Evolutionary conservation across 1,139 yeast species (phyloP), one percentile per base, ranked within the genome.

Genomic region (Meyerozyma smithsonii): DNA sequence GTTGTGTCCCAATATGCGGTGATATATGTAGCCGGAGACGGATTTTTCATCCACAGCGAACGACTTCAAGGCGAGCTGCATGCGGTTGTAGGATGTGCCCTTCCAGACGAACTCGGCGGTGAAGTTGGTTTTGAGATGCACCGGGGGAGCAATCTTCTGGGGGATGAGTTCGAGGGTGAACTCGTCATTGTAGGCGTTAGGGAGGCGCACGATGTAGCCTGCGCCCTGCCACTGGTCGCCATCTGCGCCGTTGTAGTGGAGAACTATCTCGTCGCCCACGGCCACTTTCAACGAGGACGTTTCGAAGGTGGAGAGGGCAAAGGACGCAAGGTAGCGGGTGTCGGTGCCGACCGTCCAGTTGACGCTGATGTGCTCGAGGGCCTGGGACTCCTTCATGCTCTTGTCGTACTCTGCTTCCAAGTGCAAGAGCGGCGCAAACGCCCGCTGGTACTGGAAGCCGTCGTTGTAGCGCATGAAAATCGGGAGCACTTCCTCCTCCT

Each of bases 51-150:
- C 77, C 12, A 79, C 66, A 3, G 96, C 97, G 66, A 90, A 87
- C 11, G 59, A 60, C 42, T 71, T 77, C 62, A 90, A 64, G 0
- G 96, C 94, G 19, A 67, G 64, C 61, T 87, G 96, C 92, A 88
- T 87, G 55, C 97, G 76, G 32, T 77, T 82, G 56, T 83, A 89
- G 1, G 95, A 72, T 1, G 84, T 79, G 15, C 92, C 94, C 48
- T 85, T 85, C 97, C 97, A 90, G 39, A 86, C 86, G 56, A 87
- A 85, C 54, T 87, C 94, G 1, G 92, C 90, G 1, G 92, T 80
- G 58, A 86, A 90, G 25, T 84, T 87, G 3, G 79, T 72, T 2
- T 77, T 74, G 36, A 77, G 56, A 44, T 81, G 72, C 3, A 81
- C 76, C n/a, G 94, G 94, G 0, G 59, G 57, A 4, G 55, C 45